phyloP scores from a whole-genome alignment of 768 basidiomycete species.

The Boletus bicolor region DNA sequence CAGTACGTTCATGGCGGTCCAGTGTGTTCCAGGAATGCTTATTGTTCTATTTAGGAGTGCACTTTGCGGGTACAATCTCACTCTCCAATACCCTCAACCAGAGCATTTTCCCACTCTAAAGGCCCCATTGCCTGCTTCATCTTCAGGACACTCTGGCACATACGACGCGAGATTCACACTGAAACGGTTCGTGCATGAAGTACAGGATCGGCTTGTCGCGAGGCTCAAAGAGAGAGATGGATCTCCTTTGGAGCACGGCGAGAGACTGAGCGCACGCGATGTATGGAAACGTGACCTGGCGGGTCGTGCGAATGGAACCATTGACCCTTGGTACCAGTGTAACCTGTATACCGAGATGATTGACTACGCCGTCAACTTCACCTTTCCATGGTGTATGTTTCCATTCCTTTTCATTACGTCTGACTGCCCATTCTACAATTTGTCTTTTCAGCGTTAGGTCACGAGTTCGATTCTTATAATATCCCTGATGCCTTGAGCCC shows the following conservation, averaged over 20 bases:
- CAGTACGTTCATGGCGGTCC: background rate
- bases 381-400: conserved; percentile 53
- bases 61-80: conserved; percentile 62
- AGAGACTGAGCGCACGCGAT: conserved; percentile 22
- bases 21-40: background rate
- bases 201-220: conserved; percentile 1
- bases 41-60: conserved; percentile 39
- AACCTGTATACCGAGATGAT: conserved; percentile 57
- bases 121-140: background rate
- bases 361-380: conserved; percentile 70
- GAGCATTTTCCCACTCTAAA: conserved; percentile 37
- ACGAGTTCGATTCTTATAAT: conserved; percentile 22
- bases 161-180: conserved; percentile 3
- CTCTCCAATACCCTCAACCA: conserved; percentile 43
- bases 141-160: background rate
- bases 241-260: conserved; percentile 10
- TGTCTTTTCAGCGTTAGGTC: conserved; percentile 14
- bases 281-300: conserved; percentile 47
- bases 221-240: conserved; percentile 6
- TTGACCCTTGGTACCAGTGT: conserved; percentile 62
- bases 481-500: no score
- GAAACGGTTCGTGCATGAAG: conserved; percentile 10
- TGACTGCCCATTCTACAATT: background rate
- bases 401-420: no score
- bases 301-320: conserved; percentile 51